Percentiles rank a stretch among this genome's conserved stretches.
Evolutionary conservation across 371 early-diverging fungal genomes (phyloP).

Genomic region (Syncephalis fuscata): DNA sequence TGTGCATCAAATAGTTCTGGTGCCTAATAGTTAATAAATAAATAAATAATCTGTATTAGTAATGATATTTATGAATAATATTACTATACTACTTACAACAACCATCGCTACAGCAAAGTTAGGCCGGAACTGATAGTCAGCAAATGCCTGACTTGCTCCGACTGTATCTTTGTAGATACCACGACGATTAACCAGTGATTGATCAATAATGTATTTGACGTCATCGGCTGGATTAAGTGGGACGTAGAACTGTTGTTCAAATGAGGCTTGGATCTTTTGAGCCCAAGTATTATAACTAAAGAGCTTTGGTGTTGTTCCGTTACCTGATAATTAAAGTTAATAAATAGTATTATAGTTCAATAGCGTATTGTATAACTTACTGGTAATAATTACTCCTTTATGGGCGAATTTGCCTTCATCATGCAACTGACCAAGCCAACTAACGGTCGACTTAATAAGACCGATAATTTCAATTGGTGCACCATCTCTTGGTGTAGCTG

Average conservation of each 20-base stretch:
- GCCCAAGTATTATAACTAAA: slow-evolving; percentile 58
- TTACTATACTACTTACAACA: slow-evolving; percentile 18
- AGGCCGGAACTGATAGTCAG: slow-evolving; percentile 87
- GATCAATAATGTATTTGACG: slow-evolving; percentile 33
- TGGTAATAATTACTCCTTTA: slow-evolving; percentile 21
- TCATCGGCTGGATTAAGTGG: slow-evolving; percentile 46
- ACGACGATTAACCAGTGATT: slow-evolving; percentile 64
- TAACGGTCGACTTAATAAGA: slow-evolving; percentile 60
- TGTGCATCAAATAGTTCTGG: slow-evolving; percentile 75
- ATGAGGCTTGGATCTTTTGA: slow-evolving; percentile 49
- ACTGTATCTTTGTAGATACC: slow-evolving; percentile 91
- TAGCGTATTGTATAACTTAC: no score
- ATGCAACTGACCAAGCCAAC: slow-evolving; percentile 52
- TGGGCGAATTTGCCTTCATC: slow-evolving; percentile 21
- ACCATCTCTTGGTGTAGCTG: slow-evolving; percentile 91
- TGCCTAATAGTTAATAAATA: slow-evolving; percentile 28
- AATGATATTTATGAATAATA: background rate
- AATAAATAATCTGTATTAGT: background rate
- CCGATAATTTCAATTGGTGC: slow-evolving; percentile 86
- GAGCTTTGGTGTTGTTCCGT: slow-evolving; percentile 6
- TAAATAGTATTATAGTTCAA: no score
- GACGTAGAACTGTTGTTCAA: slow-evolving; percentile 80
- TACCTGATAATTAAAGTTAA: background rate
- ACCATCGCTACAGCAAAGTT: slow-evolving; percentile 85
- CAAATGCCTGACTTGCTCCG: slow-evolving; percentile 46